phyloP scores from a whole-genome alignment of 129 eudicot species.

The Silybum marianum region DNA sequence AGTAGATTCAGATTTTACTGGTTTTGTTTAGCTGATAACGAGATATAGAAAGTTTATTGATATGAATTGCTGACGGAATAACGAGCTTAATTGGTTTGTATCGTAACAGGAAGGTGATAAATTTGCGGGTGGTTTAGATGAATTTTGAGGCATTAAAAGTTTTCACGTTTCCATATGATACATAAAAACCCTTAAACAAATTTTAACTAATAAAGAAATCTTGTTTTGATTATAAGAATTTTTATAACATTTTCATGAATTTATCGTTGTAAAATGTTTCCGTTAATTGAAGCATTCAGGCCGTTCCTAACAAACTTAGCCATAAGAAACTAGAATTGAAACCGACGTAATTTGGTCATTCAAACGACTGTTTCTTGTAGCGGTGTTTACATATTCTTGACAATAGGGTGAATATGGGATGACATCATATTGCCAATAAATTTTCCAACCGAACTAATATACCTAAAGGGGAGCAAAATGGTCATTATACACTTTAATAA shows the following conservation, averaged over 20 bases:
- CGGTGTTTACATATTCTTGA: not conserved
- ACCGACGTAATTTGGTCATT: too few species aligned
- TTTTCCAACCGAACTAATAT: too few species aligned
- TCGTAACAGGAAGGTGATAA: not conserved
- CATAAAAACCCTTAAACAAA: too few species aligned
- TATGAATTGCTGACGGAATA: conserved; percentile 10
- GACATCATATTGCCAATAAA: not conserved
- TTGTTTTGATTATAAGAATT: too few species aligned
- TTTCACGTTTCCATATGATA: too few species aligned
- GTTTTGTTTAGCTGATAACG: conserved; percentile 10
- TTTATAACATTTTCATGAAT: too few species aligned
- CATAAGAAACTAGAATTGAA: too few species aligned
- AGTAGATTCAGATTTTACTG: conserved; percentile 17
- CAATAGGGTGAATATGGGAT: not conserved
- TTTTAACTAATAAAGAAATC: too few species aligned
- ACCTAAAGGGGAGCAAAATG: not conserved
- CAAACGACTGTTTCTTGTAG: not conserved
- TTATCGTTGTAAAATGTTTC: not conserved
- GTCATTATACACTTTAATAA: not conserved
- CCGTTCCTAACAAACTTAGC: too few species aligned
- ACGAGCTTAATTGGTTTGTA: conserved; percentile 4
- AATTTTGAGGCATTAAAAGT: too few species aligned
- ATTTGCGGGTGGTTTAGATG: not conserved
- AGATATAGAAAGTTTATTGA: conserved; percentile 7
- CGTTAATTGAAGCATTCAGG: not conserved